Percentiles rank a stretch among this genome's conserved stretches.
Conservation (phyloP, 768 basidiomycete genomes). For the Gelatoporia subvermispora region DNA sequence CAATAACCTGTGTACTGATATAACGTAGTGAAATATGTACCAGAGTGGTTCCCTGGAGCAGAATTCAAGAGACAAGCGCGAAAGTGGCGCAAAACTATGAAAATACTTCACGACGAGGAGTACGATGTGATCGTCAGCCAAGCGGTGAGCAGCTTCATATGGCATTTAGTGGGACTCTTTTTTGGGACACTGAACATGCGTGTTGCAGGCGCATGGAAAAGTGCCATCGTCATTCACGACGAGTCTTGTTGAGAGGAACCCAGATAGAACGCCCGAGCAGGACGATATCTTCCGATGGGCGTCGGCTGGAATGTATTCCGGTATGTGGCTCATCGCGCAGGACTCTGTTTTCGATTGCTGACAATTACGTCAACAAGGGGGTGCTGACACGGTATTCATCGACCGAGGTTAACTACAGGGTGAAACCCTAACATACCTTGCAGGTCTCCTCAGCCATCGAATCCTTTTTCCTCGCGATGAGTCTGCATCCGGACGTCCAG, state of each 20-base stretch:
- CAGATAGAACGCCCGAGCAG: slow-evolving; percentile 6
- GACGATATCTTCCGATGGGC: slow-evolving; percentile 11
- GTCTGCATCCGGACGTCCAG: slow-evolving; percentile 26
- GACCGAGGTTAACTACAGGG: no score
- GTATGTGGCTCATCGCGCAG: slow-evolving; percentile 1
- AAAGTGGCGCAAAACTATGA: slow-evolving; percentile 5
- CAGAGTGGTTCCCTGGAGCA: slow-evolving; percentile 12
- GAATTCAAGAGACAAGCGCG: slow-evolving; percentile 11
- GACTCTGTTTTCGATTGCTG: background rate
- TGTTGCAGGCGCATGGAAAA: slow-evolving; percentile 8
- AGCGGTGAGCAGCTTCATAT: slow-evolving; percentile 2
- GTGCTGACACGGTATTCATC: no score
- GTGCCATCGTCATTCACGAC: slow-evolving; percentile 16
- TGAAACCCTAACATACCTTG: background rate
- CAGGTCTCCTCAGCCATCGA: slow-evolving; percentile 2
- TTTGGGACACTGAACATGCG: background rate
- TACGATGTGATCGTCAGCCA: slow-evolving; percentile 17
- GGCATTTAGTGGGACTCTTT: no score
- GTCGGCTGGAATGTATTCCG: slow-evolving; percentile 14
- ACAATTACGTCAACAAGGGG: background rate
- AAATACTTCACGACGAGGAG: slow-evolving; percentile 25
- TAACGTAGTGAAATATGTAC: slow-evolving; percentile 8
- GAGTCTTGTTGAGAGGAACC: slow-evolving; percentile 10
- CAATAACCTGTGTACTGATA: background rate
- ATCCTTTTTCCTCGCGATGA: slow-evolving; percentile 26